These are phyloP conservation scores for Aspergillus niger DNA, from an alignment of 2,329 filamentous ascomycete species.

Conservation along the genomic window DNA sequence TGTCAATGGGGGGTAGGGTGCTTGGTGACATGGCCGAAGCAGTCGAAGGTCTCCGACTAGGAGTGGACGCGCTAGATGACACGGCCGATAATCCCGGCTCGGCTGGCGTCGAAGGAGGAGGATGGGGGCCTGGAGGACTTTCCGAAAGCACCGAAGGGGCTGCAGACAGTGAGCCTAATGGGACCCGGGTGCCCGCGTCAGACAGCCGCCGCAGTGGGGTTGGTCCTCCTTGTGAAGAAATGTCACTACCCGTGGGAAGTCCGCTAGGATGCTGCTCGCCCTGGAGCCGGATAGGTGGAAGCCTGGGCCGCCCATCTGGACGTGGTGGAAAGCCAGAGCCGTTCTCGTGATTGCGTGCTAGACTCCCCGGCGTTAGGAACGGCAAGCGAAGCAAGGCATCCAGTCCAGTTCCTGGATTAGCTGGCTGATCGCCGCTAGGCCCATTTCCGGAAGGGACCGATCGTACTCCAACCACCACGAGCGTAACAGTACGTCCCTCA, in stretches of 20 bases:
- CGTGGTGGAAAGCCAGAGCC: constrained; percentile 55
- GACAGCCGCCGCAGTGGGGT: constrained; percentile 35
- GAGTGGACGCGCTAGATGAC: constrained; percentile 56
- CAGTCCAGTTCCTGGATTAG: constrained; percentile 43
- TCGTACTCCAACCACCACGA: constrained; percentile 70
- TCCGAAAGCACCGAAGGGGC: constrained; percentile 53
- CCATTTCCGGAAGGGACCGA: constrained; percentile 61
- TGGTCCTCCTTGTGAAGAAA: constrained; percentile 52
- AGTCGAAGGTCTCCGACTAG: constrained; percentile 50
- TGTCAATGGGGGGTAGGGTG: constrained; percentile 42
- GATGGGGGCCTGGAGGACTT: constrained; percentile 59
- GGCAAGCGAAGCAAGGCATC: constrained; percentile 51
- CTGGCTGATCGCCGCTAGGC: constrained; percentile 48
- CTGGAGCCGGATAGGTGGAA: constrained; percentile 56
- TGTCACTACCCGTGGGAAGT: constrained; percentile 55
- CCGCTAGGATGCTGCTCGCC: constrained; percentile 53
- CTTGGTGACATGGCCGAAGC: constrained; percentile 47
- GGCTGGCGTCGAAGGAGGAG: constrained; percentile 65
- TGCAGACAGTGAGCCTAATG: constrained; percentile 29
- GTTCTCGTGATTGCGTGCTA: constrained; percentile 44
- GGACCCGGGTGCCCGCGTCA: constrained; percentile 32
- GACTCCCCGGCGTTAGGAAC: constrained; percentile 46
- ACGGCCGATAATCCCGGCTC: constrained; percentile 58
- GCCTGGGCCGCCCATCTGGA: constrained; percentile 57
- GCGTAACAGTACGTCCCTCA: constrained; percentile 64